Conservation (phyloP, 2,329 filamentous ascomycete genomes). For the Pseudocercospora vitis region DNA sequence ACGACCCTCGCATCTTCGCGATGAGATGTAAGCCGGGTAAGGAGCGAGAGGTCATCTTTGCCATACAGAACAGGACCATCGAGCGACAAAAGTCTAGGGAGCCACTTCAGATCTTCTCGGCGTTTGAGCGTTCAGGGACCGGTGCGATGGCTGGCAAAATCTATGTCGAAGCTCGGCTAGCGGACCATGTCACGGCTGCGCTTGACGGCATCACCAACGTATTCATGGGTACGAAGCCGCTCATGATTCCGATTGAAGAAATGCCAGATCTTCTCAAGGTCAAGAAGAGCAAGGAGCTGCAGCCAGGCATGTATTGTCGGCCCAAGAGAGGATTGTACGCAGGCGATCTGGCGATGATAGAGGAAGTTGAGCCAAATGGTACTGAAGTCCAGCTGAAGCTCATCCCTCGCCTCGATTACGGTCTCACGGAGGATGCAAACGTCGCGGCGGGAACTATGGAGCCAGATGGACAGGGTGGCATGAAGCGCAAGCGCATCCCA, state of each 20-base stretch:
- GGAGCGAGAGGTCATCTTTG: slow-evolving; percentile 85
- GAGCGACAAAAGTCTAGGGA: slow-evolving; percentile 76
- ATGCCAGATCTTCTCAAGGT: slow-evolving; percentile 95
- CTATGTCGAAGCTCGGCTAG: slow-evolving; percentile 87
- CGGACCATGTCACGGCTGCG: slow-evolving; percentile 80
- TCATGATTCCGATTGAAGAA: slow-evolving; percentile 91
- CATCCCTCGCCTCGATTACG: slow-evolving; percentile 90
- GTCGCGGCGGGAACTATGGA: slow-evolving; percentile 37
- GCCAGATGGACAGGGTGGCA: slow-evolving; percentile 37
- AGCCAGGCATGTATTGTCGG: slow-evolving; percentile 89
- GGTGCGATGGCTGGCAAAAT: slow-evolving; percentile 81
- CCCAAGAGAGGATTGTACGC: slow-evolving; percentile 73
- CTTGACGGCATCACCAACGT: slow-evolving; percentile 84
- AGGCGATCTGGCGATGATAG: slow-evolving; percentile 85
- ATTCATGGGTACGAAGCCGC: slow-evolving; percentile 82
- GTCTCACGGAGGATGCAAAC: slow-evolving; percentile 73
- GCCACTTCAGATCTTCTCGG: slow-evolving; percentile 79
- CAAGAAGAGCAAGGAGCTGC: slow-evolving; percentile 78
- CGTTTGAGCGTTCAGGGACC: slow-evolving; percentile 82
- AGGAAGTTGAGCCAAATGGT: slow-evolving; percentile 90
- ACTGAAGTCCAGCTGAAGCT: slow-evolving; percentile 82
- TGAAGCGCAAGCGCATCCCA: slow-evolving; percentile 72
- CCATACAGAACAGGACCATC: slow-evolving; percentile 83
- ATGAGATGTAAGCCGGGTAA: slow-evolving; percentile 93
- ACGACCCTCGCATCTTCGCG: slow-evolving; percentile 95